Evolutionary conservation across 176 grass and related monocot species (phyloP), one percentile per base, ranked within the genome.

Genomic region (Lolium multiflorum): DNA sequence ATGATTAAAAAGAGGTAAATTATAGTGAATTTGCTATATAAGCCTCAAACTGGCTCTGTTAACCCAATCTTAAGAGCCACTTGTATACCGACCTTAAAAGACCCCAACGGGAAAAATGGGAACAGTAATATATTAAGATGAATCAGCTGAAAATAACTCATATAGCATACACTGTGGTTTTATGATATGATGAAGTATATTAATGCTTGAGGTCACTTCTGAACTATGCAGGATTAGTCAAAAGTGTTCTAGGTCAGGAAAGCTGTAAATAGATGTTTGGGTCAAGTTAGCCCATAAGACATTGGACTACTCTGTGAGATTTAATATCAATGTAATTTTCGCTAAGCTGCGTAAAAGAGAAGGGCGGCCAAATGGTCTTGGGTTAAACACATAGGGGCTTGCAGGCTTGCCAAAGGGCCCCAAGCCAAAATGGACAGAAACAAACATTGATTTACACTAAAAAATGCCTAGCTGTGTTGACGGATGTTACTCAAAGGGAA

Each of bases 121-220:
- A 49, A 52, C 51, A 80, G 3, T 3, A 73, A 1, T 55, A 79
- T 55, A 75, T 52, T 26, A 24, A 47, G 41, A 75, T 28, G 22
- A 9, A 52, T 75, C 72, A 0, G 20, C 15, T 69, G 66, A 15
- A 41, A 20, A 18, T 69, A 35, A 67, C 16, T 16, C 63, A 35
- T 66, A 68, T 18, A 41, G 20, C 66, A 41, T 11, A 58, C 47
- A 58, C 31, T 80, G 12, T 51, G 5, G 22, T 49, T 50, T 66
- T 43, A 47, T 65, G 9, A 81, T 44, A 85, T 7, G 3, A 80
- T n/a, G 11, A 78, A 77, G 51, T 48, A 26, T 17, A 60, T 48
- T 10, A 83, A 47, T 48, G 18, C 24, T 49, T 24, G 1, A 62
- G 63, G 1, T 77, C 9, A 69, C 22, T 44, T 64, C 67, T 31